Evolutionary conservation across 2,329 filamentous ascomycete genomes (phyloP), one percentile per base, ranked within the genome.

Genomic region (Aspergillus ochraceoroseus): DNA sequence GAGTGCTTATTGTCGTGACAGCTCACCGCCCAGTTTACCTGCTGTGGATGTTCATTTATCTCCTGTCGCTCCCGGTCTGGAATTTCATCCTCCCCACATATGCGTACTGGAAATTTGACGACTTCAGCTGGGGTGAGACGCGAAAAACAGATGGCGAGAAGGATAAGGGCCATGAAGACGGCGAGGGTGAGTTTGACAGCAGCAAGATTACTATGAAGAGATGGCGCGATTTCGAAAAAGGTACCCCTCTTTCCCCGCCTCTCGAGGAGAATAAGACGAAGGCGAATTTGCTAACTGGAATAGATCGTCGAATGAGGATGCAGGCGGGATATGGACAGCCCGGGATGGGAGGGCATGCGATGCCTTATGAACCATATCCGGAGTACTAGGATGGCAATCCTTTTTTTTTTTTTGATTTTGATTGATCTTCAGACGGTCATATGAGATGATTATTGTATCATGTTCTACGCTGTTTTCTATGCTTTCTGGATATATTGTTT

Each of bases 131-230:
- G 92, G 92, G 92, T 58, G 94, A 98, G 50, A 98, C 92, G 40
- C 81, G 92, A 47, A 94, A 96, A 78, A 95, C 90, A 27, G 86
- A 83, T 0, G 89, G 89, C 18, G 90, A 95, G 60, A 87, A 85
- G 70, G 83, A 90, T 73, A 92, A 90, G 70, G 85, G 87, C 20
- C 81, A 88, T 48, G 62, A 58, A 9, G 89, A 90, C 58, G 83
- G 83, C 49, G 87, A 95, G 66, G 92, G 92, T 49, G 92, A 96
- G 66, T 98, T 98, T 58, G 94, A 98, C 67, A 94, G 85, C 65
- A 94, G 84, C 67, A 94, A 95, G 78, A 98, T 98, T 63, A 95
- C 90, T 25, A 98, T 98, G 92, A 95, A 95, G 75, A 74, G 92
- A 55, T 98, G 92, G 92, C 85, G 83, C 49, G 92, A 98, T 67